Evolutionary conservation across 1,284 basidiomycete species (phyloP).

Genomic region (Inonotus hispidus): DNA sequence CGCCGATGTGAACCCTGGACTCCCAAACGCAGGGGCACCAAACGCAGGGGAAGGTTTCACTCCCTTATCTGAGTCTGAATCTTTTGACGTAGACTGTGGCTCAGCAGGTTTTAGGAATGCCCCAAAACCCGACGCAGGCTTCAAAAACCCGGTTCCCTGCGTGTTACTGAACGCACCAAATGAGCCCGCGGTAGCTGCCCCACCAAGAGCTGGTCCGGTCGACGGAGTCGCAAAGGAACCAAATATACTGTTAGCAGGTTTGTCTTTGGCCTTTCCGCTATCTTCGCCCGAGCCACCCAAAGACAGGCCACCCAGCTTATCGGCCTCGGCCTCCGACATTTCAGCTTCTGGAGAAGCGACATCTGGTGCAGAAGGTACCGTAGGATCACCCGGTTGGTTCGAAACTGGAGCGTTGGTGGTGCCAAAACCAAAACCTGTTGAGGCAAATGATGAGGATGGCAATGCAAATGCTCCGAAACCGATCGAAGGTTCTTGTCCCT

Average conservation of each 20-base stretch:
- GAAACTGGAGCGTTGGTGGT: not conserved
- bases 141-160: slow-evolving; percentile 25
- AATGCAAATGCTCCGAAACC: slow-evolving; percentile 23
- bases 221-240: slow-evolving; percentile 24
- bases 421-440: slow-evolving; percentile 27
- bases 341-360: slow-evolving; percentile 23
- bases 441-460: slow-evolving; percentile 31
- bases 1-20: slow-evolving; percentile 23
- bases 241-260: slow-evolving; percentile 27
- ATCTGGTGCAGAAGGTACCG: slow-evolving; percentile 8
- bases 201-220: slow-evolving; percentile 23
- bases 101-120: slow-evolving; percentile 26
- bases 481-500: slow-evolving; percentile 18
- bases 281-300: slow-evolving; percentile 3
- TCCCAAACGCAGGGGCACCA: slow-evolving; percentile 21
- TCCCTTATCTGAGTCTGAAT: slow-evolving; percentile 15
- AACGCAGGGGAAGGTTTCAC: slow-evolving; percentile 27
- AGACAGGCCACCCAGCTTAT: slow-evolving; percentile 11
- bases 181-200: not conserved
- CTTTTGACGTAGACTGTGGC: not conserved
- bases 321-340: slow-evolving; percentile 10
- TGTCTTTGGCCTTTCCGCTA: not conserved
- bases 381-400: not conserved
- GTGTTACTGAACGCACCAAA: slow-evolving; percentile 18
- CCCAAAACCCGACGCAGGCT: slow-evolving; percentile 38